Evolutionary conservation across 495 filamentous ascomycete species (phyloP), one percentile per base, ranked within the genome.

Genomic region (Lasiosphaeria miniovina): DNA sequence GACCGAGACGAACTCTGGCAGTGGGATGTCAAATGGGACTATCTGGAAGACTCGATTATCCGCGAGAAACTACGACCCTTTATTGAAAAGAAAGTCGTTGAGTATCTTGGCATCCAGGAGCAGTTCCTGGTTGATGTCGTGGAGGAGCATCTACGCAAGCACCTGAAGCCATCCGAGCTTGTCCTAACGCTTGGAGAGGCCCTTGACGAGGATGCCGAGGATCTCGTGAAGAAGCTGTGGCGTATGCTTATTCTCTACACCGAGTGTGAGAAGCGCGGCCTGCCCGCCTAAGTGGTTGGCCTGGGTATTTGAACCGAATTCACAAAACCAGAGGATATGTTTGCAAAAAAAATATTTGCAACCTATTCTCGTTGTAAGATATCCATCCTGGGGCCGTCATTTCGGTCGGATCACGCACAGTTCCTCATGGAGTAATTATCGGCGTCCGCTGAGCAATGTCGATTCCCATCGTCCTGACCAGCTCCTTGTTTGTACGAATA

Each of bases 231-330:
- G 83, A 98, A 97, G 75, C 81, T 98, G 34, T 98, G 94, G 94
- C 84, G 94, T 49, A 95, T 98, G 92, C 84, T 96, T 52, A 96
- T 98, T 71, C 98, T 97, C 87, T 98, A 92, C 67, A 93, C 90
- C 33, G 94, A 98, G 75, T 88, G 86, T 67, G 94, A 96, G 84
- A 96, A 94, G 78, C 82, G 91, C 58, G 93, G 94, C 1, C 75
- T 95, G 41, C 90, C 89, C 33, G 84, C 85, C 24, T 90, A 78
- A 55, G 9, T 17, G 14, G 14, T 10, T 10, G 9, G 40, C 9
- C 10, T 50, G 24, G 14, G 48, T 43, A 2, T 32, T 31, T 53
- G 14, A 4, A n/a, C 12, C 43, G 12, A 46, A 41, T 46, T 4
- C 15, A 6, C 43, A 46, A 6, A 24, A 14, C 3, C 15, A 5